These are phyloP conservation scores for Cladosporium sphaerospermum DNA, from an alignment of 2,329 filamentous ascomycete species.

Conservation along the genomic window DNA sequence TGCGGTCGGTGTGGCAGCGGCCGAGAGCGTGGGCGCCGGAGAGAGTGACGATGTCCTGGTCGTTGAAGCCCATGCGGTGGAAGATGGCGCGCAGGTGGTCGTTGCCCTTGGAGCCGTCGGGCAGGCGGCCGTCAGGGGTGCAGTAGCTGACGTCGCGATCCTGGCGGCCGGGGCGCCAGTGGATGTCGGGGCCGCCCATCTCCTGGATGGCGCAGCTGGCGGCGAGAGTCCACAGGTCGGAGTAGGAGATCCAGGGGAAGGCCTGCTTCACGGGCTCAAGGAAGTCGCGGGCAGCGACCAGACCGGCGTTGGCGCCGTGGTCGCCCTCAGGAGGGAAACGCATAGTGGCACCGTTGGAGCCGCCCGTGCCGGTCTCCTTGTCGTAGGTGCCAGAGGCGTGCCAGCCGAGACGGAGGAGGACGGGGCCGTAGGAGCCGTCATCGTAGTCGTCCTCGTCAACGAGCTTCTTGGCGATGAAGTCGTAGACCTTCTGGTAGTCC, in stretches of 20 bases:
- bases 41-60: conserved; percentile 84
- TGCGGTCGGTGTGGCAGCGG: conserved; percentile 83
- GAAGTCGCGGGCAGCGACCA: conserved; percentile 82
- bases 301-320: conserved; percentile 90
- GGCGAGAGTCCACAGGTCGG: conserved; percentile 90
- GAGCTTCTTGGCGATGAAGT: conserved; percentile 71
- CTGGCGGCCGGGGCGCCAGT: conserved; percentile 77
- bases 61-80: conserved; percentile 94
- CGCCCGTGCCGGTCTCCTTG: conserved; percentile 78
- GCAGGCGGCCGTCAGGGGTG: conserved; percentile 87
- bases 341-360: conserved; percentile 96
- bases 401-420: conserved; percentile 87
- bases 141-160: conserved; percentile 77
- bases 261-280: conserved; percentile 83
- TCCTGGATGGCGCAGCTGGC: conserved; percentile 87
- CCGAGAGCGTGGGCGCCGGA: conserved; percentile 69
- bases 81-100: conserved; percentile 89
- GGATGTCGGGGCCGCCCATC: conserved; percentile 82
- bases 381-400: conserved; percentile 92
- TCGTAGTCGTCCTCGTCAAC: conserved; percentile 94
- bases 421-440: conserved; percentile 91
- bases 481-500: conserved; percentile 94
- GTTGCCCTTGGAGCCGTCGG: conserved; percentile 71
- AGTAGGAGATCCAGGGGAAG: conserved; percentile 95
- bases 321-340: conserved; percentile 81